Base-by-base conservation (phyloP, 1,139 yeast species). In the Blastobotrys persicus region DNA sequence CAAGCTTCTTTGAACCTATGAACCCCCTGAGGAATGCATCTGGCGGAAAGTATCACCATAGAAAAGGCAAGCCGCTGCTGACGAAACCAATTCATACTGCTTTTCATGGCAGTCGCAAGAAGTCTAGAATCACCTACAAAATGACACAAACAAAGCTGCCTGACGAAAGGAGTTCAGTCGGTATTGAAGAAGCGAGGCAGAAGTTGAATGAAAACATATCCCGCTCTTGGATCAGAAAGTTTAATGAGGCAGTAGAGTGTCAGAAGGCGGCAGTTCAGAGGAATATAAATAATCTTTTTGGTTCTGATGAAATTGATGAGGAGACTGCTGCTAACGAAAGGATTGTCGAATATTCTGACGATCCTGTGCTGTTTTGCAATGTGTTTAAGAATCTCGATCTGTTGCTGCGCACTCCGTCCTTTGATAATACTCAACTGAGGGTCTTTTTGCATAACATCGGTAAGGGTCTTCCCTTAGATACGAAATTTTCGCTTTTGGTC, bases 391-490 rank as follows among this genome's bases (percentile, higher is more conserved):
- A 78, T 20, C 65, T 86, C n/a, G 80, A 79, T 48, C 65, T 88
- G 49, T 67, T 70, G 3, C 47, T 89, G 1, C 67, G 71, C 3
- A 70, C 74, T 18, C 88, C 96, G 0, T 64, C 73, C 2, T 83
- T 84, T 61, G 78, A 78, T 1, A 58, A 77, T 3, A 73, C 71
- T 1, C 70, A 77, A 3, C 65, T 87, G 14, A 77, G 87, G 0
- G 70, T 80, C 23, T 89, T 82, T 62, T 65, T 91, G 31, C 69
- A 82, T 61, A 77, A 80, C 16, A 73, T 85, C 14, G 98, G 98
- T 3, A 91, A 88, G 63, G 95, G 95, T 0, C 77, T 85, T 20
- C 97, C 98, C 0, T 63, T 66, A 48, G 85, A 83, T 54, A 80
- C 91, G 0, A 63, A 72, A 47, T 91, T 82, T 63, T 81, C 94